A percentile compares a stretch with the other conserved stretches of the same genome.
Evolutionary conservation across 208 protist genomes (phyloP).

Genomic region (Strigomonas galati): DNA sequence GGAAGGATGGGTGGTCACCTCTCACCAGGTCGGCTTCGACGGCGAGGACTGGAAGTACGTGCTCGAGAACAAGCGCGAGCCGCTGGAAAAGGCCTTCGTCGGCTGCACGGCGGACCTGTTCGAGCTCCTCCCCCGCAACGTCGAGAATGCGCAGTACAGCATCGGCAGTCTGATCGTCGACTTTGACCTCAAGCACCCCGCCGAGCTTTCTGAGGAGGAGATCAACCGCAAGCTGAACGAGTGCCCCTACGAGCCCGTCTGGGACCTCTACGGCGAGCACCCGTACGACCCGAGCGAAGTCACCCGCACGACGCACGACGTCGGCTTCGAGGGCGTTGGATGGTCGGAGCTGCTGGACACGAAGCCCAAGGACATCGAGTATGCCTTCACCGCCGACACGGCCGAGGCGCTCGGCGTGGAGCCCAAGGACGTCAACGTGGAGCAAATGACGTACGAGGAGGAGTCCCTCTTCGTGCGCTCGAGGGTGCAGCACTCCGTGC

Average conservation of each 20-base stretch:
- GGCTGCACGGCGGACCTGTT: slow-evolving; percentile 37
- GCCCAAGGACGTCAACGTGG: slow-evolving; percentile 17
- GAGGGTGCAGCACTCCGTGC: slow-evolving; percentile 29
- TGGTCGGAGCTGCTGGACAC: slow-evolving; percentile 33
- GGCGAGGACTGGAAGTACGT: slow-evolving; percentile 39
- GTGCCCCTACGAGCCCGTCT: slow-evolving; percentile 42
- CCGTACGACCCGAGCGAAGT: slow-evolving; percentile 29
- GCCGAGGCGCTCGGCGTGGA: slow-evolving; percentile 22
- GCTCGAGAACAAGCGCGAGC: slow-evolving; percentile 19
- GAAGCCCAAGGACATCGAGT: slow-evolving; percentile 19
- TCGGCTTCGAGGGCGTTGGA: slow-evolving; percentile 31
- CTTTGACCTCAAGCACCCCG: slow-evolving; percentile 47
- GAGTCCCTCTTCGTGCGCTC: slow-evolving; percentile 31
- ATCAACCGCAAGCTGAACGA: slow-evolving; percentile 33
- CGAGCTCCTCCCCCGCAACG: slow-evolving; percentile 36
- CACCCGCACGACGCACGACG: slow-evolving; percentile 21
- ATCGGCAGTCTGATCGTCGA: slow-evolving; percentile 26
- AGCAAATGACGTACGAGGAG: slow-evolving; percentile 18
- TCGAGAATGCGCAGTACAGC: slow-evolving; percentile 24
- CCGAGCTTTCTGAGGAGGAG: slow-evolving; percentile 26
- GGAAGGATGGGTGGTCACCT: slow-evolving; percentile 32
- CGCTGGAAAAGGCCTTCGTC: slow-evolving; percentile 22
- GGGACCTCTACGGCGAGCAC: slow-evolving; percentile 30
- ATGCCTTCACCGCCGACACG: slow-evolving; percentile 25
- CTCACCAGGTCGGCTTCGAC: slow-evolving; percentile 64